phyloP scores from a whole-genome alignment of 2,329 filamentous ascomycete species.

The Ophiostoma ulmi region DNA sequence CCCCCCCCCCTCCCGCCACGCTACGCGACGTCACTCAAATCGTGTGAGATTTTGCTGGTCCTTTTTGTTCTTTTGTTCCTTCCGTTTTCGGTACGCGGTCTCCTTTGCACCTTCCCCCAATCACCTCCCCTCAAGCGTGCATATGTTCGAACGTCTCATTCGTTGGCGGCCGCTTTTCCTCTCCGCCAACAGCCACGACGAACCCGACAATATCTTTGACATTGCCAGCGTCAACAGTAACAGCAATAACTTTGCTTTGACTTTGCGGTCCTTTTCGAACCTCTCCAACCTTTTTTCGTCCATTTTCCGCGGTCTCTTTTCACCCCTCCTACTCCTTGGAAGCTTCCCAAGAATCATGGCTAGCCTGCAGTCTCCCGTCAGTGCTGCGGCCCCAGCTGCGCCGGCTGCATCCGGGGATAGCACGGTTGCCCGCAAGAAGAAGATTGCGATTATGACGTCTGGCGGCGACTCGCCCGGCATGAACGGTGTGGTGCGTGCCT shows the following conservation, averaged over 20 bases:
- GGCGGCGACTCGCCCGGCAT: slow-evolving; percentile 93
- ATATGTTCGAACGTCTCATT: slow-evolving; percentile 12
- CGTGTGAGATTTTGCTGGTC: not conserved
- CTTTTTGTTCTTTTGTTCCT: not conserved
- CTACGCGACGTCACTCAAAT: slow-evolving; percentile 20
- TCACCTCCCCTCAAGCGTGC: not conserved
- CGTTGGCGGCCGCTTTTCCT: slow-evolving; percentile 14
- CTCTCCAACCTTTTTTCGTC: slow-evolving; percentile 4
- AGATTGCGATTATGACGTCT: slow-evolving; percentile 88
- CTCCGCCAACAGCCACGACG: slow-evolving; percentile 11
- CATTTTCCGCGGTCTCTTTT: not conserved
- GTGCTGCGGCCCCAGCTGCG: not conserved
- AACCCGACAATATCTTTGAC: not conserved
- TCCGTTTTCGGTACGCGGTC: not conserved
- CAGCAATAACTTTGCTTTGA: not conserved
- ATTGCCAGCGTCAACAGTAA: not conserved
- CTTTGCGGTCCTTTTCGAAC: slow-evolving; percentile 1
- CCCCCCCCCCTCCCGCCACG: slow-evolving; percentile 2
- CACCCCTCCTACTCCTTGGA: not conserved
- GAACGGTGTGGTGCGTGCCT: slow-evolving; percentile 84
- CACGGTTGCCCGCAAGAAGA: slow-evolving; percentile 43
- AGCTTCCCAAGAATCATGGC: not conserved
- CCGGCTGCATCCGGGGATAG: not conserved
- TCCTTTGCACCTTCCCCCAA: slow-evolving; percentile 12
- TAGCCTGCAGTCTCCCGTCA: not conserved